Percentiles rank a stretch among this genome's conserved stretches.
phyloP scores from a whole-genome alignment of 371 early-diverging fungal species.

The Mortierella sp. region DNA sequence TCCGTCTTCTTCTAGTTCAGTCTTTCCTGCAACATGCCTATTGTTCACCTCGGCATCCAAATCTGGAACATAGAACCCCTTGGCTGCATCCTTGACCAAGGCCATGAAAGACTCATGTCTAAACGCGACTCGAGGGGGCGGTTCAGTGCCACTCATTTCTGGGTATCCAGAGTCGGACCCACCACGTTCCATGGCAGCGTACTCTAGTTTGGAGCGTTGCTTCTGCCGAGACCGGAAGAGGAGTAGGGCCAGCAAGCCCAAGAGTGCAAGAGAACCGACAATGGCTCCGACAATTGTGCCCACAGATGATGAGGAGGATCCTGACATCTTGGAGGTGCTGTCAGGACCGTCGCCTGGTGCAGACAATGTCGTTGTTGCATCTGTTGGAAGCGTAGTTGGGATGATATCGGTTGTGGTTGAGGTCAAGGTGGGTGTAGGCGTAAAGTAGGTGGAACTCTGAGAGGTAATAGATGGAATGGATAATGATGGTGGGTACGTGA shows the following conservation, averaged over 20 bases:
- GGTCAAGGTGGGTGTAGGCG: not conserved
- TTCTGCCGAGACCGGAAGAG: constrained; percentile 13
- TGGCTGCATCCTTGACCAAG: constrained; percentile 41
- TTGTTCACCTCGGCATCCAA: not conserved
- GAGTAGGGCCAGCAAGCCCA: constrained; percentile 19
- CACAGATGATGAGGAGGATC: constrained; percentile 8
- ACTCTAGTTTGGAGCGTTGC: constrained; percentile 3
- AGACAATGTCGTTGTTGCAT: not conserved
- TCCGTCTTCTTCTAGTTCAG: no score
- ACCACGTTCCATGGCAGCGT: not conserved
- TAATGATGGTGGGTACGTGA: no score
- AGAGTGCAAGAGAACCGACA: constrained; percentile 21
- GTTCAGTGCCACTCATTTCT: not conserved
- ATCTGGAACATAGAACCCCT: constrained; percentile 38
- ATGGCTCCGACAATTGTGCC: constrained; percentile 18
- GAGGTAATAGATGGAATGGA: not conserved
- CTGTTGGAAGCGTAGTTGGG: no score
- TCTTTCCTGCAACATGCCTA: no score
- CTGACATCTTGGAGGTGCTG: constrained; percentile 15
- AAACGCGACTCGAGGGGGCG: not conserved
- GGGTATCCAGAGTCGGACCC: not conserved
- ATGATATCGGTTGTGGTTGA: no score
- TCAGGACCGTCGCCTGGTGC: not conserved
- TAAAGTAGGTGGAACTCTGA: not conserved
- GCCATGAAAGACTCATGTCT: constrained; percentile 46